Evolutionary conservation across 371 early-diverging fungal genomes (phyloP), one percentile per base, ranked within the genome.

Genomic region (Mucor piriformis): DNA sequence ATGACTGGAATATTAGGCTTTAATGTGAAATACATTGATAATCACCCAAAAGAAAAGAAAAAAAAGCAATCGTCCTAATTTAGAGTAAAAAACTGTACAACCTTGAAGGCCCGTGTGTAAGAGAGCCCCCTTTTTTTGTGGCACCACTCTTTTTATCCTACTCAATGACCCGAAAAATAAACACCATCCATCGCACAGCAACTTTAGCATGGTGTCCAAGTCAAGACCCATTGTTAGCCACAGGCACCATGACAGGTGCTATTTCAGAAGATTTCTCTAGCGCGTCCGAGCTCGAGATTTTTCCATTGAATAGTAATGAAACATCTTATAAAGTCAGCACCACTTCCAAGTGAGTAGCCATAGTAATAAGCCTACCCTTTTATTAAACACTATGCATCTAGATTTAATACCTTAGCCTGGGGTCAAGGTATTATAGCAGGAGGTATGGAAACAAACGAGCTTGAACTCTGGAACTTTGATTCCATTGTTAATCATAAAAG

Each of bases 241-340:
- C 90, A 4, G 97, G 96, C 50, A 94, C 96, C 16, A 93, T 94
- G 33, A 92, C 97, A 3, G 97, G 97, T 23, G 94, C 98, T 18
- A 81, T 97, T 48, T 97, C 96, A 76, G 95, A 93, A 40, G 88
- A 92, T 15, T 97, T 97, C 71, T 91, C 91, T 55, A 93, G 90
- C 70, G 84, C 88, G 33, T 89, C 97, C 6, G 89, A 89, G 69
- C 86, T 98, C 29, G 96, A 97, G 74, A 74, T 98, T 42, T 94
- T 92, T 70, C 81, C 86, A 57, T 83, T 95, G n/a, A n/a, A n/a
- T n/a, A n/a, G n/a, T n/a, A n/a, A n/a, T n/a, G n/a, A n/a, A n/a
- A n/a, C 86, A 46, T 75, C 75, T 1, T 88, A 82, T 52, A 77
- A 81, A 49, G 82, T 90, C n/a, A 77, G 67, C 29, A 77, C 82